Evolutionary conservation across 2,329 filamentous ascomycete genomes (phyloP).

Genomic region (Acarospora socialis): DNA sequence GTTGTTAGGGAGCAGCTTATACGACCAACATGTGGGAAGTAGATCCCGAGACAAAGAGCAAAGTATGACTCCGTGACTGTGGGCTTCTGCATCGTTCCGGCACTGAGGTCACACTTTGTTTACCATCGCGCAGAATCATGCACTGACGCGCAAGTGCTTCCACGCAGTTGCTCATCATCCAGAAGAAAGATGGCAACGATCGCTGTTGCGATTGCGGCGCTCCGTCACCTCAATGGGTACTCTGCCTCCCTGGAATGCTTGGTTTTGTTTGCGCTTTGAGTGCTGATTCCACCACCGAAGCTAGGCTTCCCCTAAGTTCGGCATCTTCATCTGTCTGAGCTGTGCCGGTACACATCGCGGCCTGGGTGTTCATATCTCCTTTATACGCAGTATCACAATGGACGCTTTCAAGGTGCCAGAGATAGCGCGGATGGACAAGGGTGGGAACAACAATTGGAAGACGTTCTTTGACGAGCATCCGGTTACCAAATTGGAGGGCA

Average conservation of each 20-base stretch:
- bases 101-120: no score
- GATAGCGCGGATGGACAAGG: constrained; percentile 83
- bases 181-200: constrained; percentile 80
- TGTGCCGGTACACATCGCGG: constrained; percentile 92
- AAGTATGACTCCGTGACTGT: no score
- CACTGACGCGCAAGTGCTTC: constrained; percentile 5
- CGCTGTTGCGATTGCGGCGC: constrained; percentile 90
- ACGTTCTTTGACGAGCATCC: constrained; percentile 68
- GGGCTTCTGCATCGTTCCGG: no score
- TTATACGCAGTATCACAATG: constrained; percentile 96
- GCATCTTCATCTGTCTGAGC: constrained; percentile 94
- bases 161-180: constrained; percentile 82
- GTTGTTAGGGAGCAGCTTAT: no score
- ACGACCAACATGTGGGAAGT: constrained; percentile 95
- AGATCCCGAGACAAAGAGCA: constrained; percentile 89
- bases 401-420: constrained; percentile 91
- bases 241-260: constrained; percentile 2
- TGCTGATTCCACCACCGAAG: constrained; percentile 1
- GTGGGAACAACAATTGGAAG: constrained; percentile 79
- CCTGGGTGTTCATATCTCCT: constrained; percentile 94
- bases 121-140: background rate
- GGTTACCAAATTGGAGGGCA: constrained; percentile 50
- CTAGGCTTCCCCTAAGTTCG: constrained; percentile 78
- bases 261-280: background rate
- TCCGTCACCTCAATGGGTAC: constrained; percentile 92